These are phyloP conservation scores for Narthecium ossifragum DNA, from an alignment of 106 monocot species.

Conservation along the genomic window DNA sequence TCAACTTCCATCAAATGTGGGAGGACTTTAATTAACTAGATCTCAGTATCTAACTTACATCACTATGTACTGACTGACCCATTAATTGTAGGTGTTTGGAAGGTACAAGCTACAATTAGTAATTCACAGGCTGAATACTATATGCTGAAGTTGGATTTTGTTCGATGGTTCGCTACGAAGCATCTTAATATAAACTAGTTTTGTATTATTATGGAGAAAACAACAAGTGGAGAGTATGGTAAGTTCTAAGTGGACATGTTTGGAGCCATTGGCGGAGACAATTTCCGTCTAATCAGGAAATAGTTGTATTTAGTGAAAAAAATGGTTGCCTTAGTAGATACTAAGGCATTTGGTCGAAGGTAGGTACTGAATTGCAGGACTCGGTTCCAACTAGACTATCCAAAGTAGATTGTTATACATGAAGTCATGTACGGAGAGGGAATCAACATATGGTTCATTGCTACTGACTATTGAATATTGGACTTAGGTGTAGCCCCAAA, in stretches of 20 bases:
- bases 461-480: no score
- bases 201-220: neutral
- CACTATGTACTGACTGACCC: neutral
- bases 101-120: neutral
- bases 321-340: constrained; percentile 1
- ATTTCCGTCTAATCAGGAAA: constrained; percentile 1
- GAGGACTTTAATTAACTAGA: neutral
- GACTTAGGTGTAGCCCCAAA: no score
- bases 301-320: neutral
- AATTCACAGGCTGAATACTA: neutral
- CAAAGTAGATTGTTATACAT: no score
- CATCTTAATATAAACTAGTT: neutral
- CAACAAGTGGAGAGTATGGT: neutral
- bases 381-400: neutral
- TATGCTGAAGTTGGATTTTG: constrained; percentile 1
- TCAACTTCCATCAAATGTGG: neutral
- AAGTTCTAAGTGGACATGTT: neutral
- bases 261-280: neutral
- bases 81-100: neutral
- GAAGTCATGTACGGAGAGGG: no score
- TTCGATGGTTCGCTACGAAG: neutral
- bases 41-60: no score
- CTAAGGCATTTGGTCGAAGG: neutral
- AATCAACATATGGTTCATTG: no score
- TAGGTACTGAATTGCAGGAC: neutral